These are phyloP conservation scores for Filosporella fistucella DNA, from an alignment of 495 filamentous ascomycete species.

Conservation along the genomic window DNA sequence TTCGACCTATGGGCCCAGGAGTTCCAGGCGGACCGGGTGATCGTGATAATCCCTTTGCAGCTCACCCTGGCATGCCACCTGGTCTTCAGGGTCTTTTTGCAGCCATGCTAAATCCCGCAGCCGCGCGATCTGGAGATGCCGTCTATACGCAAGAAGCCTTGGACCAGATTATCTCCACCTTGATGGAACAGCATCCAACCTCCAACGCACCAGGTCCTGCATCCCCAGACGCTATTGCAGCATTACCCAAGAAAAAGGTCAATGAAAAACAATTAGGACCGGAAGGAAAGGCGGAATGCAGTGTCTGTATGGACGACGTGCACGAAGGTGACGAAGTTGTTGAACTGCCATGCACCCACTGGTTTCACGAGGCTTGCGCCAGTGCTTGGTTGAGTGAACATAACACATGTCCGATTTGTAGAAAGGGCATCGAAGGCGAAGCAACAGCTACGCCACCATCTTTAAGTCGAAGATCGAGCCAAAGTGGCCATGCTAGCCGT, in stretches of 20 bases:
- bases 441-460: background rate
- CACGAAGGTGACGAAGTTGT: constrained; percentile 70
- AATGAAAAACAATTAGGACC: constrained; percentile 60
- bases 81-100: constrained; percentile 33
- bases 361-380: constrained; percentile 82
- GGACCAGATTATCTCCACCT: constrained; percentile 78
- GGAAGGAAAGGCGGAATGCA: constrained; percentile 36
- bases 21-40: background rate
- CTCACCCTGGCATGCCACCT: constrained; percentile 15
- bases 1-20: constrained; percentile 10
- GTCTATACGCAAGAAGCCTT: constrained; percentile 89
- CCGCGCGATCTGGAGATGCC: constrained; percentile 67
- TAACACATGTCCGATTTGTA: constrained; percentile 87
- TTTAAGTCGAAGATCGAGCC: constrained; percentile 10
- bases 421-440: constrained; percentile 59
- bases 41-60: background rate
- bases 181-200: constrained; percentile 76
- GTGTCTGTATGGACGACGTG: constrained; percentile 79
- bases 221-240: constrained; percentile 63
- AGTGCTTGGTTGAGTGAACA: constrained; percentile 79
- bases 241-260: constrained; percentile 65
- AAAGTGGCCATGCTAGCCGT: constrained; percentile 8
- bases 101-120: constrained; percentile 51
- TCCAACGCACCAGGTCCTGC: constrained; percentile 83
- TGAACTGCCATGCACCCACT: constrained; percentile 82